phyloP scores from a whole-genome alignment of 2,329 filamentous ascomycete genomes.

The Byssochlamys sp. region DNA sequence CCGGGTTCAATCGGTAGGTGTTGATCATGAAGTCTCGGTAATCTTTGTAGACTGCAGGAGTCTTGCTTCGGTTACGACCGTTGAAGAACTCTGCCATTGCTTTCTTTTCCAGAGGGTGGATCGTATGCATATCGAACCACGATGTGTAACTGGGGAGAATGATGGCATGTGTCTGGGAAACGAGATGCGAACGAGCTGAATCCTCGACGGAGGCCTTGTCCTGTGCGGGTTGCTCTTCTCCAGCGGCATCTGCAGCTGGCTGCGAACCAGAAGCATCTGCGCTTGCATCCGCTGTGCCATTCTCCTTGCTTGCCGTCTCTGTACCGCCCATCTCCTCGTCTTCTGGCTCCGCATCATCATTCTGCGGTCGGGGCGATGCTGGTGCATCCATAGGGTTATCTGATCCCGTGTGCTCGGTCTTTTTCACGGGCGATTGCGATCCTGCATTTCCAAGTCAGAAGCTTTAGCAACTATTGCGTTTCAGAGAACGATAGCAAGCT shows the following conservation, averaged over 20 bases:
- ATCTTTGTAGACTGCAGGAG: slow-evolving; percentile 91
- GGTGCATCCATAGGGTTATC: slow-evolving; percentile 64
- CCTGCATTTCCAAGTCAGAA: slow-evolving; percentile 19
- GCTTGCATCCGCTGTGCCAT: slow-evolving; percentile 35
- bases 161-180: slow-evolving; percentile 88
- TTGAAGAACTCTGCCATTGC: slow-evolving; percentile 98
- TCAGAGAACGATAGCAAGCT: not conserved
- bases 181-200: slow-evolving; percentile 80
- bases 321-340: slow-evolving; percentile 75
- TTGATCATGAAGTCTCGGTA: slow-evolving; percentile 99
- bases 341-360: slow-evolving; percentile 48
- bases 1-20: slow-evolving; percentile 89
- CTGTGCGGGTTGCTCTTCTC: slow-evolving; percentile 51
- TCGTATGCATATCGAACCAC: slow-evolving; percentile 96
- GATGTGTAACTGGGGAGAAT: slow-evolving; percentile 95
- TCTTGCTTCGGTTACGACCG: slow-evolving; percentile 94
- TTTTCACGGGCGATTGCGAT: slow-evolving; percentile 24
- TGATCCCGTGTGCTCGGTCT: slow-evolving; percentile 29
- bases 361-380: slow-evolving; percentile 53
- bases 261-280: slow-evolving; percentile 35
- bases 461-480: not conserved
- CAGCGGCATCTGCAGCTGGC: slow-evolving; percentile 40
- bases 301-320: slow-evolving; percentile 37
- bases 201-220: slow-evolving; percentile 74
- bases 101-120: slow-evolving; percentile 87